Conservation (phyloP, 129 eudicot species). For the Mikania micrantha region DNA sequence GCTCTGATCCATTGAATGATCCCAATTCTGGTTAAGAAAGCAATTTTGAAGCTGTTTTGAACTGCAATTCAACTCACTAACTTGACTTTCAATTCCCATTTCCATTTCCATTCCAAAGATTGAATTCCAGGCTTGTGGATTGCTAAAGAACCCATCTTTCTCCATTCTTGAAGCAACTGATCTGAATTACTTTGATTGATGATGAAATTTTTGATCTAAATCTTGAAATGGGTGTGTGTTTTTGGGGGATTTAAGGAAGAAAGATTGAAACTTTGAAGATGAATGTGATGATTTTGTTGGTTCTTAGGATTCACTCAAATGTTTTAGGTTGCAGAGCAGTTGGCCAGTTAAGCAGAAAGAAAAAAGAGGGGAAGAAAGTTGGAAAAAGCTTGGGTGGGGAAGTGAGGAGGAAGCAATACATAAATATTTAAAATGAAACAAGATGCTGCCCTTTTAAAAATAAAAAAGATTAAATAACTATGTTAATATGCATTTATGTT, state of each 20-base stretch:
- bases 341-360: slow-evolving; percentile 24
- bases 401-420: slow-evolving; percentile 33
- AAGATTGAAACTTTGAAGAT: slow-evolving; percentile 11
- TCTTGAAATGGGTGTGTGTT: slow-evolving; percentile 21
- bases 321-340: slow-evolving; percentile 23
- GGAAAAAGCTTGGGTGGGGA: slow-evolving; percentile 26
- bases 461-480: neutral
- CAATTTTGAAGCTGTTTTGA: slow-evolving; percentile 35
- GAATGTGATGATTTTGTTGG: slow-evolving; percentile 23
- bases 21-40: slow-evolving; percentile 60
- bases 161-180: slow-evolving; percentile 34
- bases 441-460: neutral
- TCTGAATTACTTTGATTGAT: neutral
- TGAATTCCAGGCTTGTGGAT: slow-evolving; percentile 37
- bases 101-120: slow-evolving; percentile 38
- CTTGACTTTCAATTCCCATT: slow-evolving; percentile 30
- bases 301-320: slow-evolving; percentile 42
- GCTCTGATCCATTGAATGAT: slow-evolving; percentile 58
- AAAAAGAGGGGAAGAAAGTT: slow-evolving; percentile 19
- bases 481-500: neutral
- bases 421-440: neutral
- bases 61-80: slow-evolving; percentile 33
- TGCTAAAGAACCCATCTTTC: slow-evolving; percentile 35
- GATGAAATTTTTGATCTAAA: slow-evolving; percentile 1
- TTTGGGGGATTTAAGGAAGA: slow-evolving; percentile 21